Conservation (phyloP, 2,329 filamentous ascomycete species). For the Exophiala lecanii-corni region DNA sequence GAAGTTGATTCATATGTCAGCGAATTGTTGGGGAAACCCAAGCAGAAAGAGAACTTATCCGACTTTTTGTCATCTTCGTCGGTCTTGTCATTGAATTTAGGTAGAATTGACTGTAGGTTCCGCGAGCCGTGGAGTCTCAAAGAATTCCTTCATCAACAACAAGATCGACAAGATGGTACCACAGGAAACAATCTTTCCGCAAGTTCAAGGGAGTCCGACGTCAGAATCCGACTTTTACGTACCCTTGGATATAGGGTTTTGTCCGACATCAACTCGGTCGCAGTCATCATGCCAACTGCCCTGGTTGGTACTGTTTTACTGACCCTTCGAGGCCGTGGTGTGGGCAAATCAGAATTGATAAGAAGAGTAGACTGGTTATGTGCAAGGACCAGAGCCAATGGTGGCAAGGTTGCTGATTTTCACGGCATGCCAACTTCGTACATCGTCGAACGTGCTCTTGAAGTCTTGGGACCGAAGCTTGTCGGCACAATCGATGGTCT, state of each 20-base stretch:
- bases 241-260: slow-evolving; percentile 90
- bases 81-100: slow-evolving; percentile 80
- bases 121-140: slow-evolving; percentile 92
- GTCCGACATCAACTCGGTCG: slow-evolving; percentile 90
- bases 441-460: slow-evolving; percentile 83
- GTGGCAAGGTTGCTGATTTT: slow-evolving; percentile 90
- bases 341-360: slow-evolving; percentile 79
- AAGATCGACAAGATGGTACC: slow-evolving; percentile 45
- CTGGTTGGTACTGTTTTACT: slow-evolving; percentile 90
- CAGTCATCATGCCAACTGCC: slow-evolving; percentile 96
- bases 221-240: slow-evolving; percentile 68
- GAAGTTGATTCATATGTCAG: slow-evolving; percentile 96
- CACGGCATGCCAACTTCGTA: slow-evolving; percentile 71
- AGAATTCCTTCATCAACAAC: slow-evolving; percentile 73
- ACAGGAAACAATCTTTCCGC: slow-evolving; percentile 39
- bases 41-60: slow-evolving; percentile 87
- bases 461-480: slow-evolving; percentile 84
- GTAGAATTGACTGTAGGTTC: slow-evolving; percentile 90
- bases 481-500: slow-evolving; percentile 75
- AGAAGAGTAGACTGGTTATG: slow-evolving; percentile 88
- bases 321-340: slow-evolving; percentile 84
- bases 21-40: slow-evolving; percentile 87
- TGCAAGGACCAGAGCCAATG: slow-evolving; percentile 73
- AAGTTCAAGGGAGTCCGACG: slow-evolving; percentile 32
- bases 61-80: slow-evolving; percentile 88